Evolutionary conservation across 306 rosid species (phyloP).

Genomic region (Prunus davidiana): DNA sequence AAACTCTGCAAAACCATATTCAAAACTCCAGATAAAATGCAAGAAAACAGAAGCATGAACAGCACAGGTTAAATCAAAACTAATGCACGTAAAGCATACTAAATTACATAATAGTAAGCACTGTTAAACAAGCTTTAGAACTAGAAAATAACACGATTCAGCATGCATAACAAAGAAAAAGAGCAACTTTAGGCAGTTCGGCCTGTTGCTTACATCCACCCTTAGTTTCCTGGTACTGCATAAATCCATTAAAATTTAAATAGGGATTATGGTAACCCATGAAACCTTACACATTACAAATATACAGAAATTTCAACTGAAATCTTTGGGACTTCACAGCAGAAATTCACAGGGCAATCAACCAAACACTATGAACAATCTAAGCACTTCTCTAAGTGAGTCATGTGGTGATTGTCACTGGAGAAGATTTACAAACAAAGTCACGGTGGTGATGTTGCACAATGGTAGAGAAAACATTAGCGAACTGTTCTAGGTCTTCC

Average conservation of each 20-base stretch:
- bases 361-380: background rate
- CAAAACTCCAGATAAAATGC: no score
- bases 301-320: background rate
- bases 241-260: background rate
- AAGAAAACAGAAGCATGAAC: background rate
- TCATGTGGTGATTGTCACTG: background rate
- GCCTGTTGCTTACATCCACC: background rate
- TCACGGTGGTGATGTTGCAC: no score
- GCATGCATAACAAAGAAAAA: background rate
- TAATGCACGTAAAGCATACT: background rate
- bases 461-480: background rate
- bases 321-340: background rate
- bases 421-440: background rate
- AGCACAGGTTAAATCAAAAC: background rate
- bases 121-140: background rate
- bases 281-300: background rate
- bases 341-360: background rate
- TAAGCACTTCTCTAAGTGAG: background rate
- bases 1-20: no score
- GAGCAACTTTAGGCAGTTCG: background rate
- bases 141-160: background rate
- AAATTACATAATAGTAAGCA: background rate
- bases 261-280: background rate
- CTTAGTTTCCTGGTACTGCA: background rate
- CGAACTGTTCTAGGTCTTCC: background rate